Base-by-base conservation (phyloP, 1,284 basidiomycete genomes). In the Moesziomyces parantarcticus region DNA sequence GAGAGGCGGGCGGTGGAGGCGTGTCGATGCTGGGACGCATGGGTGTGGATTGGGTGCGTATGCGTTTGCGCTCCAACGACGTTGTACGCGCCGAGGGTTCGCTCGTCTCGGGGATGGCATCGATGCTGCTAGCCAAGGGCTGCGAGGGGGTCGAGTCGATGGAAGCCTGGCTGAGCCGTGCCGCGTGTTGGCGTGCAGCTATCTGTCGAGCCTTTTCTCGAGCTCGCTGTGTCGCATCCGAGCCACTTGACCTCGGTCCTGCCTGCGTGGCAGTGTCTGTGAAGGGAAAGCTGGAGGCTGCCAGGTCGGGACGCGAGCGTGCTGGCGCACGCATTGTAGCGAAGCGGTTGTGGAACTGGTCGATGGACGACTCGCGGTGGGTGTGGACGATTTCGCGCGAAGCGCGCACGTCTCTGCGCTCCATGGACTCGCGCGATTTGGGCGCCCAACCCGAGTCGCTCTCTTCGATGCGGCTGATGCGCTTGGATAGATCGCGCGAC, bases 401-500 rank as follows among this genome's bases (percentile, higher is more conserved):
- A 3, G 39, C 39, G 10, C 49, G 43, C 11, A 41, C 29, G 36
- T 58, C 57, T n/a, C 57, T 46, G 1, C 21, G 32, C 0, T 62
- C 59, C 29, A 52, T 45, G 20, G 55, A 47, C 23, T 58, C 59
- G 26, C 59, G 54, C 9, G 65, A 32, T 1, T n/a, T n/a, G n/a
- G 56, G 43, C 1, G 53, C 5, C 72, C 72, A 75, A 2, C 72
- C 67, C 0, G 51, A 11, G 11, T 70, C 57, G 50, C 72, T 75
- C 4, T 64, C 56, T 20, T 76, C 51, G 50, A 76, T 66, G 6
- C 66, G 56, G 34, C 60, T 75, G 53, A 78, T 76, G 43, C 76
- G 58, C 16, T 67, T 66, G 41, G 47, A 45, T 13, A 78, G 50
- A 21, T 62, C 36, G 4, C 52, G 40, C 11, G 62, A 64, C 22